These are phyloP conservation scores for Trichoderma erinaceum DNA, from an alignment of 495 filamentous ascomycete species.

Conservation along the genomic window DNA sequence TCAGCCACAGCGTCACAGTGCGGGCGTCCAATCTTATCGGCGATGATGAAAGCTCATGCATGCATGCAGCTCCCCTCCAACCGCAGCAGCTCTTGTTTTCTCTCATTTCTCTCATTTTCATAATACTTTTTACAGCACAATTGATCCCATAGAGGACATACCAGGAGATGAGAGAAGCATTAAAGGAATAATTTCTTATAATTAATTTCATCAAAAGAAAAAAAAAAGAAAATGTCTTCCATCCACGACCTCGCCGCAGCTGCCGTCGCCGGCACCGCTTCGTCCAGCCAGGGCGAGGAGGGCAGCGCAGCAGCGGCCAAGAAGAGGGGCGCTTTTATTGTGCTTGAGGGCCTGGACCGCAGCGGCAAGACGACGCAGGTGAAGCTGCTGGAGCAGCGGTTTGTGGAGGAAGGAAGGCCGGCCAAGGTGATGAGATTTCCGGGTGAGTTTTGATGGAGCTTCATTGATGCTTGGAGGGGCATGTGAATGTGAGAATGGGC, in stretches of 20 bases:
- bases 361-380: conserved; percentile 96
- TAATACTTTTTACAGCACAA: background rate
- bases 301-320: conserved; percentile 22
- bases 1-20: conserved; percentile 9
- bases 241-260: conserved; percentile 41
- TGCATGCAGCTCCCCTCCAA: background rate
- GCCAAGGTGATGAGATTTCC: conserved; percentile 82
- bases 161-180: too few relatives aligned
- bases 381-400: conserved; percentile 60
- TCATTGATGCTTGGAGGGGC: background rate
- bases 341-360: conserved; percentile 90
- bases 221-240: conserved; percentile 30
- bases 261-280: conserved; percentile 28
- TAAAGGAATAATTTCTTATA: too few relatives aligned
- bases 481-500: background rate
- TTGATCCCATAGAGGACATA: too few relatives aligned
- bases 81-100: background rate
- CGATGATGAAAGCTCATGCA: conserved; percentile 8
- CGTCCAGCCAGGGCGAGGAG: background rate
- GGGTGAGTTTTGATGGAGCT: conserved; percentile 44
- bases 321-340: conserved; percentile 68
- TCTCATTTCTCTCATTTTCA: background rate
- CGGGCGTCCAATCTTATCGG: background rate
- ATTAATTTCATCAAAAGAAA: background rate
- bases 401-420: conserved; percentile 49